phyloP scores from a whole-genome alignment of 2,329 filamentous ascomycete genomes.

The Fusarium tanahbumbuense region DNA sequence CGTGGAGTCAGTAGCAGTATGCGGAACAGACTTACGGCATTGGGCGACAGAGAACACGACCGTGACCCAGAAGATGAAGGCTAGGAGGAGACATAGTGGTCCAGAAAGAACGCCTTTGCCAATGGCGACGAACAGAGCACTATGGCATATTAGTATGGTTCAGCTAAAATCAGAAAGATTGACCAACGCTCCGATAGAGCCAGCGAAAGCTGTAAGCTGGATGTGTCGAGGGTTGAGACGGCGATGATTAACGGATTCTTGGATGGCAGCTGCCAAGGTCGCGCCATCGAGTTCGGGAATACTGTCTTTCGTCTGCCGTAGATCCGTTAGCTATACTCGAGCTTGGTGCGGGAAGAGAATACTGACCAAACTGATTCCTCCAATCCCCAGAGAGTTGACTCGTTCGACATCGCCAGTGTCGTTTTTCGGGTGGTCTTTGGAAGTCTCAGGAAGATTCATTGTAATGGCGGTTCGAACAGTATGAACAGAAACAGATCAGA shows the following conservation, averaged over 20 bases:
- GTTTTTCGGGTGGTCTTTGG: background rate
- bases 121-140: background rate
- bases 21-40: background rate
- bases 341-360: fast-evolving
- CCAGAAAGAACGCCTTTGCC: background rate
- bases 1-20: background rate
- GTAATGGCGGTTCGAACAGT: no score
- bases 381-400: background rate
- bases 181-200: background rate
- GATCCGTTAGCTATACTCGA: no score
- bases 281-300: background rate
- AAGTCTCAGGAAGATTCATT: background rate
- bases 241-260: background rate
- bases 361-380: background rate
- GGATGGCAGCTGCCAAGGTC: background rate
- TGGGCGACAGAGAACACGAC: background rate
- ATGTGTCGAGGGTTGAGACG: background rate
- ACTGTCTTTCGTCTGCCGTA: no score
- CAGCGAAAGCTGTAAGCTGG: background rate
- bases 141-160: fast-evolving
- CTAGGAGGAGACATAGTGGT: background rate
- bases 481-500: background rate
- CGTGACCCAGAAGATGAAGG: background rate
- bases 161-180: background rate
- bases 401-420: background rate